A percentile compares a stretch with the other conserved stretches of the same genome.
Evolutionary conservation across 768 basidiomycete genomes (phyloP).

Genomic region (Rhodotorula taiwanensis): DNA sequence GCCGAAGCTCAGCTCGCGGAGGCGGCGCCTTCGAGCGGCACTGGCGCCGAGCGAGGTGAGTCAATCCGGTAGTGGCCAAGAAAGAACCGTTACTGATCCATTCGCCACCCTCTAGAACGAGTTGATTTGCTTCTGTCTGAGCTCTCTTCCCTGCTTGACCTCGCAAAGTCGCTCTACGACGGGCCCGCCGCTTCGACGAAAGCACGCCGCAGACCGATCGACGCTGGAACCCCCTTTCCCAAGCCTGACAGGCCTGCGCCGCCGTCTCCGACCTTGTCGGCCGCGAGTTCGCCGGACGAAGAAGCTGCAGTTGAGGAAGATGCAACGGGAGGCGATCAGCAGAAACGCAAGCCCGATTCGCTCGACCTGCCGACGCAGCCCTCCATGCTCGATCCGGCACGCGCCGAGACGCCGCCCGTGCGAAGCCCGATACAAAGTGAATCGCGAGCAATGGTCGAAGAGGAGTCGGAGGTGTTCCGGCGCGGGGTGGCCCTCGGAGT

Average conservation of each 20-base stretch:
- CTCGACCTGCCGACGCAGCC: not conserved
- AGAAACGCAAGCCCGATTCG: not conserved
- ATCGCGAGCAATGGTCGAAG: conserved; percentile 43
- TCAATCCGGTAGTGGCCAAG: not conserved
- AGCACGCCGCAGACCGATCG: too few species aligned
- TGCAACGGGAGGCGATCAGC: not conserved
- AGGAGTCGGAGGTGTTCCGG: conserved; percentile 93
- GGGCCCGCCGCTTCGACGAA: conserved; percentile 9
- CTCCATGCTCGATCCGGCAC: not conserved
- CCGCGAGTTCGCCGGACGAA: too few species aligned
- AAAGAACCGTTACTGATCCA: too few species aligned
- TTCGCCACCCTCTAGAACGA: conserved; percentile 10
- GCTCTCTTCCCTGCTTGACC: conserved; percentile 56
- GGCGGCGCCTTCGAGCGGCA: conserved; percentile 3
- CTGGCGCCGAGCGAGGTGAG: conserved; percentile 20
- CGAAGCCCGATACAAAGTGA: conserved; percentile 35
- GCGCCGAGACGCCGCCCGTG: not conserved
- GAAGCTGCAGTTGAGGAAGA: too few species aligned
- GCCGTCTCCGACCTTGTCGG: too few species aligned
- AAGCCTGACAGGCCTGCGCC: too few species aligned
- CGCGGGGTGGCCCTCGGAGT: conserved; percentile 66
- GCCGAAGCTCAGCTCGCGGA: conserved; percentile 35
- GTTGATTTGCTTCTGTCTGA: conserved; percentile 56
- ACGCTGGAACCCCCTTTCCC: too few species aligned
- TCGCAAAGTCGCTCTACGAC: conserved; percentile 42